Conservation (phyloP, 768 basidiomycete species). For the Phaffia australis region DNA sequence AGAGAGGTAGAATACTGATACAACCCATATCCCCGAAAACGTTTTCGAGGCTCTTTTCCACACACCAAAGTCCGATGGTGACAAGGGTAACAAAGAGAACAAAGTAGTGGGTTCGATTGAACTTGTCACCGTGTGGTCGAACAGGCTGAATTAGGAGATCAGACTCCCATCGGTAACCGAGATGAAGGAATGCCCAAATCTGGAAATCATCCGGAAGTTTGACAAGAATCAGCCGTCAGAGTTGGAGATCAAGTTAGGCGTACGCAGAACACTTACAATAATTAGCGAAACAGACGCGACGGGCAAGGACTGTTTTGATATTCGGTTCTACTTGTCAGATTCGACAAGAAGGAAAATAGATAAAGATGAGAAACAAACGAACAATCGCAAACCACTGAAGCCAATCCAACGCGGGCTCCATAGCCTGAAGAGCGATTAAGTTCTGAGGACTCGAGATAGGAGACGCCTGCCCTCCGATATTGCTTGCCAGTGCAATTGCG, state of each 20-base stretch:
- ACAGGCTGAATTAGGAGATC: conserved; percentile 71
- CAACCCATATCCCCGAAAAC: conserved; percentile 92
- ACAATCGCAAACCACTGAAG: conserved; percentile 77
- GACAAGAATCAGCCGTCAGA: not conserved
- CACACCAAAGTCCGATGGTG: conserved; percentile 83
- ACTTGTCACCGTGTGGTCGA: conserved; percentile 66
- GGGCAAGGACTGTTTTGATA: conserved; percentile 50
- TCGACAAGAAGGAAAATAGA: no score
- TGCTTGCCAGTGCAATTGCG: conserved; percentile 93
- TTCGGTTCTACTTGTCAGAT: no score
- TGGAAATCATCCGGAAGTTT: not conserved
- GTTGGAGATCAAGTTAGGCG: not conserved
- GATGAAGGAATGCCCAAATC: conserved; percentile 82
- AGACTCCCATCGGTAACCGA: conserved; percentile 59
- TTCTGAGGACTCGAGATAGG: conserved; percentile 98
- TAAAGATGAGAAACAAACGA: no score
- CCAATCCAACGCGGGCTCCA: conserved; percentile 82
- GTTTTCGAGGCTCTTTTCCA: conserved; percentile 64
- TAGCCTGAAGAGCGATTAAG: conserved; percentile 74
- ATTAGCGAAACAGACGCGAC: conserved; percentile 77
- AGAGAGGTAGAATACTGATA: conserved; percentile 82
- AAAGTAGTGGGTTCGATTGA: conserved; percentile 79
- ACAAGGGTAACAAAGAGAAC: conserved; percentile 68
- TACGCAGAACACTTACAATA: conserved; percentile 36
- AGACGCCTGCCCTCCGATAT: conserved; percentile 93